phyloP scores from a whole-genome alignment of 371 early-diverging fungal genomes.

The Actinomortierella ambigua region DNA sequence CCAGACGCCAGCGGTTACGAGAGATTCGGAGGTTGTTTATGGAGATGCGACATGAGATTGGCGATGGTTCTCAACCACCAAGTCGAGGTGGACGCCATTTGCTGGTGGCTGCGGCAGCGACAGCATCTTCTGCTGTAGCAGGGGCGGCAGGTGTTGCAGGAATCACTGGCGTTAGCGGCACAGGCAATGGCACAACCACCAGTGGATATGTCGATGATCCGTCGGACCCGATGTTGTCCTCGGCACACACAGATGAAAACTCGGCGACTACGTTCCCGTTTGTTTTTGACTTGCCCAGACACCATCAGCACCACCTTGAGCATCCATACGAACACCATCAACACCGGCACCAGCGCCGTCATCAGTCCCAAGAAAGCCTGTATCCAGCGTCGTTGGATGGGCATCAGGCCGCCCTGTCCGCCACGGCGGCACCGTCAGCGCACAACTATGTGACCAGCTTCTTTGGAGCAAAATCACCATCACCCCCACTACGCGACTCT shows the following conservation, averaged over 20 bases:
- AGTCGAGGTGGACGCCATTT: not conserved
- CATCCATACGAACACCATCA: not conserved
- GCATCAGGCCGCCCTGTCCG: not conserved
- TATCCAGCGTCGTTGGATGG: not conserved
- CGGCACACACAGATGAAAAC: not conserved
- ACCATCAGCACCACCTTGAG: not conserved
- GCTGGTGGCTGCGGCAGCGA: too few relatives aligned
- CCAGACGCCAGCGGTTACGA: conserved; percentile 29
- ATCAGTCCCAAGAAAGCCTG: not conserved
- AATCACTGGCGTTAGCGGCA: not conserved
- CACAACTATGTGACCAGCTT: not conserved
- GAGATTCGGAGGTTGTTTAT: conserved; percentile 37
- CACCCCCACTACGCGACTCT: not conserved
- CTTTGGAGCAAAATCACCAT: conserved; percentile 6
- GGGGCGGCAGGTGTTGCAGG: not conserved
- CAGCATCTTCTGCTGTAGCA: not conserved
- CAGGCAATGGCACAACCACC: conserved; percentile 2
- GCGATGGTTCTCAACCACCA: conserved; percentile 10
- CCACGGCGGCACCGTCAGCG: conserved; percentile 3
- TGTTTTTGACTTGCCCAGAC: not conserved
- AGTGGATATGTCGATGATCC: not conserved
- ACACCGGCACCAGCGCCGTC: not conserved
- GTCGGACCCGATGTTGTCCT: not conserved
- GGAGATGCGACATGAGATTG: conserved; percentile 40
- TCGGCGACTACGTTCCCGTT: not conserved